Conservation (phyloP, 2,329 filamentous ascomycete species). For the Sphaceloma murrayae region DNA sequence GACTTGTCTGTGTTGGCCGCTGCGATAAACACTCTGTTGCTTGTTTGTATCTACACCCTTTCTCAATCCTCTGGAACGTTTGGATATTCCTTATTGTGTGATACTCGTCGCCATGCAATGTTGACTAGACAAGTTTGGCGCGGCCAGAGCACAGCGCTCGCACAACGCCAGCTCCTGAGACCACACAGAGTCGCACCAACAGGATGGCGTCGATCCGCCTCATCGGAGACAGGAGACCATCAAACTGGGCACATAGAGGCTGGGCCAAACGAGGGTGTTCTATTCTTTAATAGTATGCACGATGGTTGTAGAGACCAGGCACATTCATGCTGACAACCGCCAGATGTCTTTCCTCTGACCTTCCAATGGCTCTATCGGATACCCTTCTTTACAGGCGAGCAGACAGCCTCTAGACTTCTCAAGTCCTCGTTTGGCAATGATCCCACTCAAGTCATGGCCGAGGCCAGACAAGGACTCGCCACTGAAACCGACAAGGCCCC, state of each 20-base stretch:
- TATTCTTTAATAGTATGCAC: constrained; percentile 77
- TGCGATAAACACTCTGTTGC: no score
- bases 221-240: constrained; percentile 46
- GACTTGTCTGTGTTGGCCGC: background rate
- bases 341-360: constrained; percentile 76
- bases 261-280: constrained; percentile 64
- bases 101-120: constrained; percentile 9
- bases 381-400: constrained; percentile 43
- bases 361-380: constrained; percentile 54
- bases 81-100: background rate
- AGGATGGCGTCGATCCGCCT: constrained; percentile 23
- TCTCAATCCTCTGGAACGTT: background rate
- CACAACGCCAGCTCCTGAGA: background rate
- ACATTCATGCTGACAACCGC: background rate
- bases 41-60: no score
- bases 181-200: background rate
- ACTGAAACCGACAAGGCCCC: constrained; percentile 22
- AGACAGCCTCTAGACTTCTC: constrained; percentile 32
- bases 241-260: constrained; percentile 75
- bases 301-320: no score
- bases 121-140: constrained; percentile 13
- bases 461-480: constrained; percentile 22
- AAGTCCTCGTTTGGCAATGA: constrained; percentile 47
- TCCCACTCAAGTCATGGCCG: constrained; percentile 45
- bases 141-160: background rate